Evolutionary conservation across 2,329 filamentous ascomycete genomes (phyloP), one percentile per base, ranked within the genome.

Genomic region (Pezicula neosporulosa): DNA sequence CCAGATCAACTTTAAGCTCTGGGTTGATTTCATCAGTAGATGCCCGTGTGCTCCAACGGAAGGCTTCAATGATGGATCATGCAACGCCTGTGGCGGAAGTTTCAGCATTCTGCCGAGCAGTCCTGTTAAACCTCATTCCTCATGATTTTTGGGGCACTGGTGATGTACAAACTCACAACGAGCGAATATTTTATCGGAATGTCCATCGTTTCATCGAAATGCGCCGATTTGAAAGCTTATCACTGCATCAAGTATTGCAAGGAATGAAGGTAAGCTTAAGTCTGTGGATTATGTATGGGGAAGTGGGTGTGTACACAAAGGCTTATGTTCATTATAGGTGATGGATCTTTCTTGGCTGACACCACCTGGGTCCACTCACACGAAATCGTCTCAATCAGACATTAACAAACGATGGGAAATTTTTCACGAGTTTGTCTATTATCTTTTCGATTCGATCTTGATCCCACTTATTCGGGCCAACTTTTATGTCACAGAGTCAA

Each of bases 401-500:
- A 74, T 81, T 28, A 71, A 73, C 6, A 97, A 97, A 68, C 85
- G 92, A 10, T 75, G 73, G 24, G 89, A 97, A 63, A 77, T 97
- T 0, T 81, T 97, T 45, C 71, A 84, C 48, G 94, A 99, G 66
- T 85, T 97, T 52, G 63, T 97, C 6, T 97, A 97, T 71, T 99
- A 92, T 66, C 59, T 96, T 4, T 94, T 99, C 62, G 94, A 99
- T 68, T 97, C 92, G 0, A 77, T 97, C 19, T 66, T 99, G 50
- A 88, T 97, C 60, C 93, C 94, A 9, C 77, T 99, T 7, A 80
- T 97, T 44, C 83, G 89, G 33, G 85, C 82, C 56, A 92, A 94
- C 63, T 99, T 99, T 63, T 93, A 97, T 64, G 89, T 97, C 36
- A 99, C 94, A 0, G 94, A 99, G 67, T 94, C 91, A 0, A 91